Conservation (phyloP, 495 filamentous ascomycete genomes). For the Tuber microsphaerosporum region DNA sequence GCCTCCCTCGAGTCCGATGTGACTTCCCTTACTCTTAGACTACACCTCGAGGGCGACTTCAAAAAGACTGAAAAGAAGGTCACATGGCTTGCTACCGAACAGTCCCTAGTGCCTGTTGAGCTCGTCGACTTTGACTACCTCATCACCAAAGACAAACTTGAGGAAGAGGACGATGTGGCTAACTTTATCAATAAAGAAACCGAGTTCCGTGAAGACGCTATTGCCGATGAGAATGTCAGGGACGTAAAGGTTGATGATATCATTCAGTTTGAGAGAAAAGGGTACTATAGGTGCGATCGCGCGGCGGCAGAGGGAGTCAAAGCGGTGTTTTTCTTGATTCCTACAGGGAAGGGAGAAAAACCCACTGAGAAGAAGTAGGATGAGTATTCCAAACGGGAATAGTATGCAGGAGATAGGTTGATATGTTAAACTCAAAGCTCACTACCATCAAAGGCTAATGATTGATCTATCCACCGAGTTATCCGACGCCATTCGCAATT, state of each 20-base stretch:
- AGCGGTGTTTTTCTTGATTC: conserved; percentile 72
- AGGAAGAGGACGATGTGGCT: conserved; percentile 72
- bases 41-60: conserved; percentile 81
- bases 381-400: not conserved
- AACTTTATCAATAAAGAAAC: conserved; percentile 71
- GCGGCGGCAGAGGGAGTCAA: conserved; percentile 50
- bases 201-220: conserved; percentile 63
- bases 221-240: conserved; percentile 74
- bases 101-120: conserved; percentile 71
- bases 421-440: not conserved
- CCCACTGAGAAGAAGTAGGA: conserved; percentile 12
- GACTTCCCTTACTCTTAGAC: conserved; percentile 63
- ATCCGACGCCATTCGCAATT: not conserved
- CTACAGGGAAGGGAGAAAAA: conserved; percentile 57
- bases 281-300: conserved; percentile 76
- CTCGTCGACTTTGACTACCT: conserved; percentile 87
- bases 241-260: conserved; percentile 73
- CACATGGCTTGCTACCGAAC: conserved; percentile 73
- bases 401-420: not conserved
- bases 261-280: conserved; percentile 89
- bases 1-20: conserved; percentile 53
- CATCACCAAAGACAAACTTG: conserved; percentile 82
- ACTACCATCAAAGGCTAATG: not conserved
- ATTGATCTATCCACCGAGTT: not conserved
- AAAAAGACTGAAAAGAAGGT: conserved; percentile 94